Evolutionary conservation across 2,329 filamentous ascomycete species (phyloP), one percentile per base, ranked within the genome.

Genomic region (Rutstroemia sydowiana): DNA sequence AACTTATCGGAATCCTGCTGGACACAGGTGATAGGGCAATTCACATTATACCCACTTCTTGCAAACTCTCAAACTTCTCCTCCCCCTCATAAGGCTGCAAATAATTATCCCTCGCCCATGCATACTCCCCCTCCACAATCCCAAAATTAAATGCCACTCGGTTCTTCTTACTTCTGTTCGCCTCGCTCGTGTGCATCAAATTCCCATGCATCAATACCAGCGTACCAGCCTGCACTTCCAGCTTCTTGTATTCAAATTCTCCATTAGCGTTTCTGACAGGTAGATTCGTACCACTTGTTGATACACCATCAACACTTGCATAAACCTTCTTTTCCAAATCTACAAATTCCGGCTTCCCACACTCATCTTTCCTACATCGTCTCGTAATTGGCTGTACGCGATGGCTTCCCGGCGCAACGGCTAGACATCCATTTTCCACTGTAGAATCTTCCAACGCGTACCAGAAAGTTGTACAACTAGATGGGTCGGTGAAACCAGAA

Each of bases 151-250:
- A 48, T 18, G 36, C 36, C 11, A 41, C 36, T 7, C 45, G 45
- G 21, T 36, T 48, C 26, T 48, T 48, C 3, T 18, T 30, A 48
- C 45, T 41, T n/a, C 5, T 2, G 9, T 48, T 48, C 26, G 45
- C 45, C 7, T 48, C 45, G 21, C 45, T 48, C 18, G 9, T 48
- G 13, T 48, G 45, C 45, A 48, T 48, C 2, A 48, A 7, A 48
- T 48, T 48, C 9, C 45, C 36, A 48, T 48, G 45, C 45, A 48
- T 48, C 36, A 48, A 40, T 11, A 48, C 10, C 13, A 48, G 18
- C 3, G 36, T 48, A 5, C 45, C 45, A 5, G 45, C 45, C 31
- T 23, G 1, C n/a, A 48, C 45, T 14, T 48, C 45, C 36, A 48
- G 31, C 9, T 48, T 48, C 45, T 16, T 31, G 23, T 48, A 48